These are phyloP conservation scores for Phytophthora colocasiae DNA, from an alignment of 352 stramenopile genomes.

Conservation along the genomic window DNA sequence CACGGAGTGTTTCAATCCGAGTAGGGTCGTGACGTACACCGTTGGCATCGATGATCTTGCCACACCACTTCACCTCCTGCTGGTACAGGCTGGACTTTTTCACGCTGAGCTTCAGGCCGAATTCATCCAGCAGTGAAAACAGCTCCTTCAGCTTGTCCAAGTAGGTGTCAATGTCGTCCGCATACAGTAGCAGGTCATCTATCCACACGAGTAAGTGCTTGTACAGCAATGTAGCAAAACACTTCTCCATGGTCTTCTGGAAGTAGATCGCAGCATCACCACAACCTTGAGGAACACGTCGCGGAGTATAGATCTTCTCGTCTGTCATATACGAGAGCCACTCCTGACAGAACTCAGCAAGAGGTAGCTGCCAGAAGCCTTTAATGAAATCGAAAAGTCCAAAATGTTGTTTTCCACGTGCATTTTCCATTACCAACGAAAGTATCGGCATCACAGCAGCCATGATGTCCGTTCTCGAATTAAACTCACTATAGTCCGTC, in stretches of 20 bases:
- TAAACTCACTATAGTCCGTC: too few relatives aligned
- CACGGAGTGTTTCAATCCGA: not conserved
- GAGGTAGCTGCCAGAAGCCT: too few relatives aligned
- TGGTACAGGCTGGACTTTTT: not conserved
- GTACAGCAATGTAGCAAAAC: conserved; percentile 8
- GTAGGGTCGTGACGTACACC: not conserved
- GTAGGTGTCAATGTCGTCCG: conserved; percentile 25
- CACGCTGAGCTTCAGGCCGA: conserved; percentile 5
- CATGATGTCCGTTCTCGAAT: too few relatives aligned
- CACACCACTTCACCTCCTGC: not conserved
- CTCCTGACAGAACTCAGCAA: conserved; percentile 6
- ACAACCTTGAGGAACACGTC: conserved; percentile 21
- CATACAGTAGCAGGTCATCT: conserved; percentile 34
- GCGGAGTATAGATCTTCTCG: conserved; percentile 27
- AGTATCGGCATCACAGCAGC: too few relatives aligned
- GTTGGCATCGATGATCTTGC: not conserved
- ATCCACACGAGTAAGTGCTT: conserved; percentile 8
- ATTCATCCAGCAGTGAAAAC: conserved; percentile 22
- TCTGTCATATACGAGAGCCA: conserved; percentile 31
- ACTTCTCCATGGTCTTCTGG: conserved; percentile 18
- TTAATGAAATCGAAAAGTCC: too few relatives aligned
- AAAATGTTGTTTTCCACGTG: too few relatives aligned
- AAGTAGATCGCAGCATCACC: conserved; percentile 15
- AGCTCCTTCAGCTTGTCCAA: conserved; percentile 24
- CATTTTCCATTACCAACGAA: too few relatives aligned